These are phyloP conservation scores for Gossypium anomalum DNA, from an alignment of 345 rosid species.

Conservation along the genomic window DNA sequence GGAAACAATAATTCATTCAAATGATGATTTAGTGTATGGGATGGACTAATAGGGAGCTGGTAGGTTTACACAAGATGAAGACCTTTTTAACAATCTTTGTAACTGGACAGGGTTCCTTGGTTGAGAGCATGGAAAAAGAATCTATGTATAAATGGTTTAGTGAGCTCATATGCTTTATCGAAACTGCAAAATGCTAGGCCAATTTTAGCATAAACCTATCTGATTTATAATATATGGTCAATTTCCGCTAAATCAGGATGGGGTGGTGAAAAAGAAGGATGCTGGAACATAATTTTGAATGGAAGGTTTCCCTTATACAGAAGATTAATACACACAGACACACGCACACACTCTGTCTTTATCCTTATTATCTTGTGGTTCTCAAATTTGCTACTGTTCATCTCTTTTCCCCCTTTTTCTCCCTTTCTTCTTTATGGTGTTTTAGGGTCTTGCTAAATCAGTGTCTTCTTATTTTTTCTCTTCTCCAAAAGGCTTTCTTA, in stretches of 20 bases:
- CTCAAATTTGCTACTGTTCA: background rate
- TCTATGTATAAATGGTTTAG: background rate
- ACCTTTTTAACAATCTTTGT: background rate
- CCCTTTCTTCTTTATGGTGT: background rate
- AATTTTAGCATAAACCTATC: background rate
- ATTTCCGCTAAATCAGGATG: background rate
- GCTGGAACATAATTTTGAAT: background rate
- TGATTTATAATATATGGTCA: background rate
- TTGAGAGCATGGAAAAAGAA: background rate
- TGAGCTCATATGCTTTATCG: background rate
- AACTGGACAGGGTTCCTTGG: background rate
- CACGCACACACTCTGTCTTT: background rate
- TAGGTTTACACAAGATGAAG: background rate
- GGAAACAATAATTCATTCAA: background rate
- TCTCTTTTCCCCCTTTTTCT: background rate
- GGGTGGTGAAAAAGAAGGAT: background rate
- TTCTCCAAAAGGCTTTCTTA: conserved; percentile 52
- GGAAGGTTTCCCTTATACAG: background rate
- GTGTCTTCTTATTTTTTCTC: conserved; percentile 18
- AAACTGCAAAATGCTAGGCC: background rate
- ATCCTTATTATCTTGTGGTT: background rate
- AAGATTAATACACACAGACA: background rate
- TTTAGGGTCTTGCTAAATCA: conserved; percentile 2
- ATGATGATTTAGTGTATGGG: background rate
- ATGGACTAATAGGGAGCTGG: background rate